A percentile compares a stretch with the other conserved stretches of the same genome.
Evolutionary conservation across 2,329 filamentous ascomycete species (phyloP).

Genomic region (Apiospora arundinis): DNA sequence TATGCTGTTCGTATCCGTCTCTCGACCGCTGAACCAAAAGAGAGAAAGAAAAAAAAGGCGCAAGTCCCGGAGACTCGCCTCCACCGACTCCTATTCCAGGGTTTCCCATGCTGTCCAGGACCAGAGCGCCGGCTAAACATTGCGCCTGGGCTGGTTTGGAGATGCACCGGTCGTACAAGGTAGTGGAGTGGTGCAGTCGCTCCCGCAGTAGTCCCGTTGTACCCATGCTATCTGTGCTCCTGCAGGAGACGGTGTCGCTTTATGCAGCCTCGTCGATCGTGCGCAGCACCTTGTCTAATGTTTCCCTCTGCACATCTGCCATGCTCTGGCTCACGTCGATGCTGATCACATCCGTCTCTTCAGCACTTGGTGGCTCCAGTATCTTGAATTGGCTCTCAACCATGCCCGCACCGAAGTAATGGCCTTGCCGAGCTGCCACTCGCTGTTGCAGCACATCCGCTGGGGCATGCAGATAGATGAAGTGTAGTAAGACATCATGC

Average conservation of each 20-base stretch:
- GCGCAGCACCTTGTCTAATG: constrained; percentile 62
- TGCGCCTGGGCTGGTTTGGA: background rate
- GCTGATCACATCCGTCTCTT: constrained; percentile 75
- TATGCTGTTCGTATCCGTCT: constrained; percentile 7
- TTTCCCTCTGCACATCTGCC: constrained; percentile 65
- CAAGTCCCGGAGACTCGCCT: background rate
- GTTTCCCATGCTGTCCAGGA: background rate
- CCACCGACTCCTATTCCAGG: background rate
- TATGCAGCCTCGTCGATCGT: constrained; percentile 54
- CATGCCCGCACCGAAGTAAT: constrained; percentile 98
- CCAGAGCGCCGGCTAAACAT: constrained; percentile 12
- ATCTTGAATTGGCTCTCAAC: constrained; percentile 89
- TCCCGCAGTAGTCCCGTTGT: constrained; percentile 22
- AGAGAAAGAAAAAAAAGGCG: background rate
- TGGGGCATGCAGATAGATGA: constrained; percentile 85
- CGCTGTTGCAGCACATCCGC: constrained; percentile 78
- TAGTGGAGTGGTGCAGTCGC: constrained; percentile 23
- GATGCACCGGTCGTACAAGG: constrained; percentile 1
- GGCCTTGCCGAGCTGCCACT: constrained; percentile 76
- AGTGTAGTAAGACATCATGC: constrained; percentile 80
- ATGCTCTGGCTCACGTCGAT: constrained; percentile 69
- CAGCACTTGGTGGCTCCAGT: constrained; percentile 78
- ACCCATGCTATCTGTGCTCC: constrained; percentile 28
- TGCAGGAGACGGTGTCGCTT: background rate
- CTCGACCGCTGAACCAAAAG: constrained; percentile 6